Percentiles rank a stretch among this genome's conserved stretches.
Evolutionary conservation across 2,329 filamentous ascomycete species (phyloP).

Genomic region (Cordyceps militaris): DNA sequence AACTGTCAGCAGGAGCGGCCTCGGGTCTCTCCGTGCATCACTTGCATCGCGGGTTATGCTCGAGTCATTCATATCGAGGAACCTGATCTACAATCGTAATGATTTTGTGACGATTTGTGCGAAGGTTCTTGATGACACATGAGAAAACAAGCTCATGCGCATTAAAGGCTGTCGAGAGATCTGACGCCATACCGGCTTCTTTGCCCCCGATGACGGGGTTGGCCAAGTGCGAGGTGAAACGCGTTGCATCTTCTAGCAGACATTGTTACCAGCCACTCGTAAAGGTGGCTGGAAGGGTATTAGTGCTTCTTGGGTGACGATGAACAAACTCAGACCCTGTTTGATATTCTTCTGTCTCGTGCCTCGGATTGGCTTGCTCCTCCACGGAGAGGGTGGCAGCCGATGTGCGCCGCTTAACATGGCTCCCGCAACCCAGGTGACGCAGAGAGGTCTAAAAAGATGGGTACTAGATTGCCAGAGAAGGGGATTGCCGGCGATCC

Average conservation of each 20-base stretch:
- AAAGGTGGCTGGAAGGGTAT: background rate
- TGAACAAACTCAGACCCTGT: background rate
- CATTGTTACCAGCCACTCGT: background rate
- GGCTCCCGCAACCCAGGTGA: background rate
- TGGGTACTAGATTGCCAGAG: background rate
- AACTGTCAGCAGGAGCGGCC: background rate
- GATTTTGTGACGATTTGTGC: background rate
- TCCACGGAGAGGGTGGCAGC: background rate
- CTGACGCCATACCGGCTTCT: background rate
- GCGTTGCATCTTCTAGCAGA: background rate
- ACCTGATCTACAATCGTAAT: conserved; percentile 8
- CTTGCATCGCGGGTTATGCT: background rate
- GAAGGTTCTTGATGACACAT: background rate
- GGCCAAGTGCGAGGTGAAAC: background rate
- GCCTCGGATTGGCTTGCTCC: background rate
- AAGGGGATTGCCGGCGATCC: conserved; percentile 7
- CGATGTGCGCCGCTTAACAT: background rate
- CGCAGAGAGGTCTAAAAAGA: background rate
- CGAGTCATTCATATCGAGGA: conserved; percentile 2
- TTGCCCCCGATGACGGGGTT: background rate
- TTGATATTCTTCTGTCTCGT: background rate
- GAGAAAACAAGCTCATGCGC: background rate
- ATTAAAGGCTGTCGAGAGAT: background rate
- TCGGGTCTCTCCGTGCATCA: background rate
- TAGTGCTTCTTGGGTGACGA: background rate